Evolutionary conservation across 345 rosid species (phyloP).

Genomic region (Gossypium bickii): DNA sequence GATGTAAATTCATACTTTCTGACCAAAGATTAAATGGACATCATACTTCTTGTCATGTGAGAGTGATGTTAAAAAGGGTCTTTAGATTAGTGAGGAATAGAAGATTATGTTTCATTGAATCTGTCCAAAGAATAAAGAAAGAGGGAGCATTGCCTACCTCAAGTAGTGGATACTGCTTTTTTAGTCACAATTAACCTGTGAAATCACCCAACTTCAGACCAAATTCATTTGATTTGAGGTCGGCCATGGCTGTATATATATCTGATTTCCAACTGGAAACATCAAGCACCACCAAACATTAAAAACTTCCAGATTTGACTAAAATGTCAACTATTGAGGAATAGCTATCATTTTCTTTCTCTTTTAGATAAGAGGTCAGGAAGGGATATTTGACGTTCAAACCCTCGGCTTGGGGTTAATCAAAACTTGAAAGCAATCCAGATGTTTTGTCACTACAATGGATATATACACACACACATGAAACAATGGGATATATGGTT

Average conservation of each 20-base stretch:
- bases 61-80: background rate
- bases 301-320: background rate
- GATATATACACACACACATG: too few species aligned
- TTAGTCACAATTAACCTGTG: conserved; percentile 2
- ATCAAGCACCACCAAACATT: background rate
- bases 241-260: background rate
- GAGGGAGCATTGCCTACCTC: background rate
- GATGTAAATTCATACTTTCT: background rate
- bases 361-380: background rate
- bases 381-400: background rate
- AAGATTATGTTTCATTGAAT: conserved; percentile 2
- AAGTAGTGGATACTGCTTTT: conserved; percentile 8
- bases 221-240: conserved; percentile 4
- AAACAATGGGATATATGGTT: too few species aligned
- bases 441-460: too few species aligned
- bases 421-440: too few species aligned
- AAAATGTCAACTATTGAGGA: background rate
- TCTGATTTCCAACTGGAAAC: too few species aligned
- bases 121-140: background rate
- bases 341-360: background rate
- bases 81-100: background rate
- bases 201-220: background rate
- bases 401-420: too few species aligned
- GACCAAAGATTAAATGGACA: background rate
- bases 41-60: background rate